Evolutionary conservation across 2,329 filamentous ascomycete genomes (phyloP), one percentile per base, ranked within the genome.

Genomic region (Apiospora aurea): DNA sequence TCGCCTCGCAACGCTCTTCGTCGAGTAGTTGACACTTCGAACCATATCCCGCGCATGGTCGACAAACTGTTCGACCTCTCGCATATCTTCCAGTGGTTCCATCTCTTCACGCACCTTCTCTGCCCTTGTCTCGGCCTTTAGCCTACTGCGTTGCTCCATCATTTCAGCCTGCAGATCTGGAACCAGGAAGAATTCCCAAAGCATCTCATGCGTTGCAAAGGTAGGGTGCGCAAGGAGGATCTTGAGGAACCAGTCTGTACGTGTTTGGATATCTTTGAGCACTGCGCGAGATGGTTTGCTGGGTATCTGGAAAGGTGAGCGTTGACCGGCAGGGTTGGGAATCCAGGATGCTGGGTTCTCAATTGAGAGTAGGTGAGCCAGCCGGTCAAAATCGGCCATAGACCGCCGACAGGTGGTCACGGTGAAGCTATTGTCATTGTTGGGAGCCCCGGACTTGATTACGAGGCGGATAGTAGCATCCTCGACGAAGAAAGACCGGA

Each of bases 161-260:
- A 95, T 94, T 26, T 94, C 91, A 0, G 94, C 89, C 79, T 97
- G 94, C 69, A 99, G 90, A 76, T 99, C 96, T 1, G 96, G 96
- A 16, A 99, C 95, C 0, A 99, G 88, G 82, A 99, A 97, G 83
- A 99, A 99, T 78, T 99, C 96, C 97, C 96, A 99, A 2, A 99
- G 88, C 88, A 98, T 94, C 83, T 99, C 96, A 79, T 99, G 97
- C 0, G 94, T 97, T 0, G 94, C 90, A 79, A 99, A 98, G 0
- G 96, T 98, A 4, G 96, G 93, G 79, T 99, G 96, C 11, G 90
- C 87, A 38, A 99, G 87, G 74, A 99, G 88, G 24, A 95, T 94
- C 75, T 94, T 94, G 76, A 99, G 84, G 77, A 98, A 98, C 76
- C 91, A 92, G 81, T 99, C 94, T 26, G 97, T 90, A 21, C 93